These are phyloP conservation scores for Exidia glandulosa DNA, from an alignment of 768 basidiomycete species.

Conservation along the genomic window DNA sequence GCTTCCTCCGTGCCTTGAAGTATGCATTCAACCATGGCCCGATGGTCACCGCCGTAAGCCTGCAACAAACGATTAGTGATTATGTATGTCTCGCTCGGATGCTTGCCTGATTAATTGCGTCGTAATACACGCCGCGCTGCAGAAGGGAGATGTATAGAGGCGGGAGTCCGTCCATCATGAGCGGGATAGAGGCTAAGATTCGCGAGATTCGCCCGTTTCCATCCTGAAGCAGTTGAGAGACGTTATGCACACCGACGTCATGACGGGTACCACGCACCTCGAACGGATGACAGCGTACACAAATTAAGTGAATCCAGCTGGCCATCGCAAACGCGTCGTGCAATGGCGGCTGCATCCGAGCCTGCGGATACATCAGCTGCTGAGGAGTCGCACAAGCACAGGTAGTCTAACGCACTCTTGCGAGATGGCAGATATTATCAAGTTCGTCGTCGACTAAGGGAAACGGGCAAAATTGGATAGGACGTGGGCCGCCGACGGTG, in stretches of 20 bases:
- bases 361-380: too few species aligned
- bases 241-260: background rate
- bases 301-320: background rate
- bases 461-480: background rate
- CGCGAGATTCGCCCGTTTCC: constrained; percentile 1
- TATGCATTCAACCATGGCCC: too few species aligned
- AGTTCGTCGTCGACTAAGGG: background rate
- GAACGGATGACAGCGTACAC: background rate
- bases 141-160: background rate
- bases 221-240: background rate
- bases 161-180: background rate
- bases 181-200: background rate
- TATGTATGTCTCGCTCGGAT: too few species aligned
- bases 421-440: background rate
- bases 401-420: background rate
- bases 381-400: too few species aligned
- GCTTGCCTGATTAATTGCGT: background rate
- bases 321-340: background rate
- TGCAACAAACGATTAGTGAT: too few species aligned
- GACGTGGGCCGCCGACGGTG: too few species aligned
- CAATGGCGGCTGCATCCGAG: background rate
- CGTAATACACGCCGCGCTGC: background rate
- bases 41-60: too few species aligned
- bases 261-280: background rate
- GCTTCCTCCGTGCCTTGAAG: too few species aligned